These are phyloP conservation scores for Rhizopogon sp. DNA, from an alignment of 768 basidiomycete species.

Conservation along the genomic window DNA sequence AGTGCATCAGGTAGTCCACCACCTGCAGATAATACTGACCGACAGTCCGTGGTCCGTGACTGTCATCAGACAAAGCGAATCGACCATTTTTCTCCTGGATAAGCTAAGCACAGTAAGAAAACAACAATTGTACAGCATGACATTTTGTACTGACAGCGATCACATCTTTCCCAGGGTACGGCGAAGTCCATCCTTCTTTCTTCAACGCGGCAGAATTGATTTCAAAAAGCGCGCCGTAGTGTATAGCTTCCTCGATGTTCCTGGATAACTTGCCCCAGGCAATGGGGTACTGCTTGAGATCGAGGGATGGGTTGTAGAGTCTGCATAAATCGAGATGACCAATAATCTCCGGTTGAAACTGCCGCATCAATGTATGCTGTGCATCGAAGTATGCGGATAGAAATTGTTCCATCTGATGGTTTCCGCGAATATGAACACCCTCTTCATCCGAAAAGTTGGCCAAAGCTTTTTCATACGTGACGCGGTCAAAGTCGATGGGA, in stretches of 20 bases:
- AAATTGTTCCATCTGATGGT: slow-evolving; percentile 38
- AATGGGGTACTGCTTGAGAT: slow-evolving; percentile 48
- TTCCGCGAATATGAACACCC: slow-evolving; percentile 17
- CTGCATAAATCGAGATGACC: slow-evolving; percentile 94
- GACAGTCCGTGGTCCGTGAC: slow-evolving; percentile 85
- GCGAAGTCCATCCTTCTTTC: slow-evolving; percentile 75
- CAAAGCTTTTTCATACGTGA: slow-evolving; percentile 63
- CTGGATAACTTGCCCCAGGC: slow-evolving; percentile 65
- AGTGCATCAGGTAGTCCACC: slow-evolving; percentile 54
- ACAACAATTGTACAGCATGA: slow-evolving; percentile 2
- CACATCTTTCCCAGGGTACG: slow-evolving; percentile 81
- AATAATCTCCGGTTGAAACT: slow-evolving; percentile 80
- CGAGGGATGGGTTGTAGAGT: slow-evolving; percentile 66
- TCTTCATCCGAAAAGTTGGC: slow-evolving; percentile 30
- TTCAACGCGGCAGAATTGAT: slow-evolving; percentile 88
- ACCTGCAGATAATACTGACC: slow-evolving; percentile 78
- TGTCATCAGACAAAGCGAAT: slow-evolving; percentile 90
- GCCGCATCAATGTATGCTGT: slow-evolving; percentile 66
- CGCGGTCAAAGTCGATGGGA: slow-evolving; percentile 88
- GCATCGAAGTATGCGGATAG: slow-evolving; percentile 78
- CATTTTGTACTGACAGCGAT: slow-evolving; percentile 50
- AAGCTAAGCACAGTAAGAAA: slow-evolving; percentile 39
- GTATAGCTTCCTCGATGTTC: slow-evolving; percentile 68
- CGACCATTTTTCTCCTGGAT: slow-evolving; percentile 67
- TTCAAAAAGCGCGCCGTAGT: slow-evolving; percentile 91